Conservation (phyloP, 129 eudicot species). For the Pulicaria dysenterica region DNA sequence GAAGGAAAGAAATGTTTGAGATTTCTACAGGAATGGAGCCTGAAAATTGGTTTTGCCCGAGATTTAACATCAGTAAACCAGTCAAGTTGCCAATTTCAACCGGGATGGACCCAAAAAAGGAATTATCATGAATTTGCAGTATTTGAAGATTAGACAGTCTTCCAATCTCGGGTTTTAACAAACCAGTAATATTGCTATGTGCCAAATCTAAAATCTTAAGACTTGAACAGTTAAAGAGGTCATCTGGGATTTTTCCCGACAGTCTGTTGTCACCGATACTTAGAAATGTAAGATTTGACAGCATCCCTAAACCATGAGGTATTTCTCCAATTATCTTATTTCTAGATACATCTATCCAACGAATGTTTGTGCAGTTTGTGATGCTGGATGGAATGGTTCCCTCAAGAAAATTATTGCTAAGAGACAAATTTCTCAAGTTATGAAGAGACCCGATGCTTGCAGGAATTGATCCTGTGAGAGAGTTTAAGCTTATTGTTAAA, state of each 20-base stretch:
- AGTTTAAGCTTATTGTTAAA: slow-evolving; percentile 51
- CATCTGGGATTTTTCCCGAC: slow-evolving; percentile 61
- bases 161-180: slow-evolving; percentile 53
- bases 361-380: slow-evolving; percentile 63
- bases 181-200: slow-evolving; percentile 50
- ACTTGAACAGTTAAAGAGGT: slow-evolving; percentile 57
- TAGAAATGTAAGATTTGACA: slow-evolving; percentile 55
- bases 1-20: slow-evolving; percentile 57
- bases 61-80: slow-evolving; percentile 36
- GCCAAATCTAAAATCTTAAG: slow-evolving; percentile 44
- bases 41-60: slow-evolving; percentile 53
- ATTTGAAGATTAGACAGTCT: slow-evolving; percentile 46
- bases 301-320: slow-evolving; percentile 56
- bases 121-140: slow-evolving; percentile 41
- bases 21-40: slow-evolving; percentile 62
- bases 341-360: slow-evolving; percentile 28
- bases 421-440: slow-evolving; percentile 57
- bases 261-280: slow-evolving; percentile 42
- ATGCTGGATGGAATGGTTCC: slow-evolving; percentile 66
- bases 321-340: slow-evolving; percentile 56
- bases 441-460: slow-evolving; percentile 59
- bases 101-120: slow-evolving; percentile 59
- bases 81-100: slow-evolving; percentile 64
- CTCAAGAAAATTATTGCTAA: slow-evolving; percentile 45
- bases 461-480: slow-evolving; percentile 67